These are phyloP conservation scores for Pseudocercospora fijiensis DNA, from an alignment of 2,329 filamentous ascomycete genomes.

Conservation along the genomic window DNA sequence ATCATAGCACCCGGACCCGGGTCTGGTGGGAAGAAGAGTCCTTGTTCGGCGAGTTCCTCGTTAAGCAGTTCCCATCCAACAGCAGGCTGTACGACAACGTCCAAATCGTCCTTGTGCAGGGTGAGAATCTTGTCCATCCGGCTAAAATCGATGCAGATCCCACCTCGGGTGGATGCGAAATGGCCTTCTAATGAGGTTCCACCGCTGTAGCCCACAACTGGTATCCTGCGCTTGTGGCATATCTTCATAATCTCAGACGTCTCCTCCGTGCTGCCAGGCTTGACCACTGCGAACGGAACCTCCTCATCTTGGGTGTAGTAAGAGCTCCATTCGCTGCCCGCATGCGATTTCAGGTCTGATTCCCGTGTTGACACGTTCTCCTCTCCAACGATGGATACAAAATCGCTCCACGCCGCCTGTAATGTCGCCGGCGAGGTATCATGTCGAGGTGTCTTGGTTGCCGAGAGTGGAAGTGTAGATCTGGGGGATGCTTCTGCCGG, in stretches of 20 bases:
- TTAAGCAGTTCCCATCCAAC: constrained; percentile 86
- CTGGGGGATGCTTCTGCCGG: constrained; percentile 47
- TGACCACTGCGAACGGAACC: constrained; percentile 64
- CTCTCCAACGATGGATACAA: constrained; percentile 60
- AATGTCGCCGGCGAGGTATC: constrained; percentile 58
- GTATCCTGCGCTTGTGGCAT: constrained; percentile 76
- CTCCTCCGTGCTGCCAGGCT: constrained; percentile 74
- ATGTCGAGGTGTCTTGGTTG: constrained; percentile 52
- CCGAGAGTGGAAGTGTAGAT: constrained; percentile 58
- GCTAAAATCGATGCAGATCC: constrained; percentile 81
- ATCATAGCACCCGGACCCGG: constrained; percentile 91
- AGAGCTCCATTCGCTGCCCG: constrained; percentile 65
- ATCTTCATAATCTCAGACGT: constrained; percentile 86
- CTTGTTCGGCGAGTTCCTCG: constrained; percentile 67
- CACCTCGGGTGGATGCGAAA: constrained; percentile 77
- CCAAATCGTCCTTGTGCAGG: constrained; percentile 68
- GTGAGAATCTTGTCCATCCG: constrained; percentile 79
- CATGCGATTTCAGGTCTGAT: constrained; percentile 56
- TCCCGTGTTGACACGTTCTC: constrained; percentile 62
- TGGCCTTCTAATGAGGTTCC: constrained; percentile 89
- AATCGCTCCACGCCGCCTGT: constrained; percentile 64
- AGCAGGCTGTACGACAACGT: constrained; percentile 62
- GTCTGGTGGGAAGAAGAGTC: constrained; percentile 88
- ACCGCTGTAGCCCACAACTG: constrained; percentile 82
- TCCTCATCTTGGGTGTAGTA: constrained; percentile 45